These are phyloP conservation scores for Fusarium algeriense DNA, from an alignment of 2,329 filamentous ascomycete species.

Conservation along the genomic window DNA sequence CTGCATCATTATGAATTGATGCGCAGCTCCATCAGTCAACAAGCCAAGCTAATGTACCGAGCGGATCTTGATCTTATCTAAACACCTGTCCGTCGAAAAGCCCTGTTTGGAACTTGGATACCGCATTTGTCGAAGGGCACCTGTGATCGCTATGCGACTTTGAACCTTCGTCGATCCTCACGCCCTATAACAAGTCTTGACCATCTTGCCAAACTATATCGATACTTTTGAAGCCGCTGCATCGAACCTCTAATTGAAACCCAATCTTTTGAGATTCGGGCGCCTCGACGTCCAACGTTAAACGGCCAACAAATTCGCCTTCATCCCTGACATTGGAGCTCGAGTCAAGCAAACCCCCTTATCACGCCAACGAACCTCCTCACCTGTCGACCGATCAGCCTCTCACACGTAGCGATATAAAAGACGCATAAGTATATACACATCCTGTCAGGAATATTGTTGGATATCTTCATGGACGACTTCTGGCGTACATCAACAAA, in stretches of 20 bases:
- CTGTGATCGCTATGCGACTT: conserved; percentile 19
- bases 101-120: not conserved
- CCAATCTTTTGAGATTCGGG: conserved; percentile 7
- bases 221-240: conserved; percentile 7
- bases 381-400: conserved; percentile 7
- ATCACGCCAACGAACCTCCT: conserved; percentile 19
- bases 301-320: conserved; percentile 15
- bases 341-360: conserved; percentile 23
- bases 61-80: conserved; percentile 1
- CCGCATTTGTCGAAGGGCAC: conserved; percentile 19
- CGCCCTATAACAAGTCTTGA: conserved; percentile 2
- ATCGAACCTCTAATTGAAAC: not conserved
- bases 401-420: not conserved
- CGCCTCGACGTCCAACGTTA: conserved; percentile 26
- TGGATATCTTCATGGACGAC: conserved; percentile 41
- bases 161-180: conserved; percentile 16
- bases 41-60: not conserved
- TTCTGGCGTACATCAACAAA: conserved; percentile 11
- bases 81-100: not conserved
- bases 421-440: not conserved
- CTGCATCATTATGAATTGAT: conserved; percentile 2
- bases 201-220: conserved; percentile 5
- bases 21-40: not conserved
- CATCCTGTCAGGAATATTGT: conserved; percentile 2
- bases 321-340: not conserved